Conservation (phyloP, 2,329 filamentous ascomycete genomes). For the Hymenoscyphus fructigenus region DNA sequence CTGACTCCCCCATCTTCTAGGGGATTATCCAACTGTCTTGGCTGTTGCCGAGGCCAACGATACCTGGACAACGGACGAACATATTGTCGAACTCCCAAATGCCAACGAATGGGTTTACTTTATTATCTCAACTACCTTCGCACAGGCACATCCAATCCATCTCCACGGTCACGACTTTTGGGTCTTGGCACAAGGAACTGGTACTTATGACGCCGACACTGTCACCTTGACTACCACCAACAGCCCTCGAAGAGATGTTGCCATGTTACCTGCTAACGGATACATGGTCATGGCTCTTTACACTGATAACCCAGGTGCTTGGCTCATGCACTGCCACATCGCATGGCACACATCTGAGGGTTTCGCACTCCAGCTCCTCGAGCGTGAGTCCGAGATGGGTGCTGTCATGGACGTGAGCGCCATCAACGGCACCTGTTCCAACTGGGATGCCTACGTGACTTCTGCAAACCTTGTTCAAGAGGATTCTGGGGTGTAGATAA, state of each 20-base stretch:
- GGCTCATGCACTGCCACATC: conserved; percentile 17
- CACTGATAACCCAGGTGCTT: conserved; percentile 13
- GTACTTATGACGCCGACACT: background rate
- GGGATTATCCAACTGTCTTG: conserved; percentile 14
- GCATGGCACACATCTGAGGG: conserved; percentile 12
- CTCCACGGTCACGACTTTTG: conserved; percentile 16
- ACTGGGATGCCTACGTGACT: conserved; percentile 31
- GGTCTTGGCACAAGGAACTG: conserved; percentile 6
- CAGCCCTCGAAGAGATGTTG: conserved; percentile 9
- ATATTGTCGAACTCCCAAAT: background rate
- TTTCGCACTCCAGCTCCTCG: conserved; percentile 11
- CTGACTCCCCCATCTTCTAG: no score
- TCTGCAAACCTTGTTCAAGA: conserved; percentile 17
- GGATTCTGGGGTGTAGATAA: conserved; percentile 26
- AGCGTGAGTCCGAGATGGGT: conserved; percentile 5
- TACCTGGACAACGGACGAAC: conserved; percentile 13
- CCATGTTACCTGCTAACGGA: conserved; percentile 7
- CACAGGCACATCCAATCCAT: conserved; percentile 12
- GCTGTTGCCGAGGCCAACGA: conserved; percentile 28
- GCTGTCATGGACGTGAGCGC: conserved; percentile 22
- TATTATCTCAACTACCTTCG: conserved; percentile 3
- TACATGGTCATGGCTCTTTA: conserved; percentile 13
- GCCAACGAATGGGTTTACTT: conserved; percentile 9
- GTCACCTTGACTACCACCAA: conserved; percentile 4
- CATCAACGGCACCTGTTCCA: conserved; percentile 32